Evolutionary conservation across 2,329 filamentous ascomycete genomes (phyloP), one percentile per base, ranked within the genome.

Genomic region (Penicillium frequentans): DNA sequence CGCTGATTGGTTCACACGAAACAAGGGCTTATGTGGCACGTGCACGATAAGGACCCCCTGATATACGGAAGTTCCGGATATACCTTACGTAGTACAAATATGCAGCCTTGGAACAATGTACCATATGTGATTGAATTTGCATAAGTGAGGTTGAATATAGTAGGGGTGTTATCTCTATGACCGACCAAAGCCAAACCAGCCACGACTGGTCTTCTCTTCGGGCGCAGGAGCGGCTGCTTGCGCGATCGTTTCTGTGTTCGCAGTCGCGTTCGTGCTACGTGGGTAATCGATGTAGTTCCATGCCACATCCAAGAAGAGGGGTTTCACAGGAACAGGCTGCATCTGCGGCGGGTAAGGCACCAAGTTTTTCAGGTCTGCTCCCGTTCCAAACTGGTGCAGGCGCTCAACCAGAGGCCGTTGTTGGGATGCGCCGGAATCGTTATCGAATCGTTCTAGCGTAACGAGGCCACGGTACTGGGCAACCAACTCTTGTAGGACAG

Each of bases 231-330:
- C 57, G 31, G 64, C 44, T 42, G 19, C 39, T 42, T 42, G 39
- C 39, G 49, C 52, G 3, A 39, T 62, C 24, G 64, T 61, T 8
- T 48, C 27, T n/a, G 27, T 14, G 11, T 33, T 31, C 4, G 55
- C 65, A 27, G 10, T 8, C 6, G 44, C 42, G 19, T 35, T 42
- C 21, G 27, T 33, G 59, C 86, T 86, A 33, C 86, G 87, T 0
- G 93, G 92, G 70, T 99, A 99, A 49, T 91, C 86, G 60, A 99
- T 93, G 72, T 97, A 98, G 73, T 98, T 98, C 90, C 91, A 99
- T 10, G 95, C 95, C 8, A 96, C 89, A 70, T 99, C 95, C 57
- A 98, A 85, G 81, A 98, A 98, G 33, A 98, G 82, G 27, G 95
- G 95, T 79, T 99, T 99, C 52, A 96, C 89, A 0, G 95, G 92